Evolutionary conservation across 257 asterid species (phyloP), one percentile per base, ranked within the genome.

Genomic region (Cinchona pubescens): DNA sequence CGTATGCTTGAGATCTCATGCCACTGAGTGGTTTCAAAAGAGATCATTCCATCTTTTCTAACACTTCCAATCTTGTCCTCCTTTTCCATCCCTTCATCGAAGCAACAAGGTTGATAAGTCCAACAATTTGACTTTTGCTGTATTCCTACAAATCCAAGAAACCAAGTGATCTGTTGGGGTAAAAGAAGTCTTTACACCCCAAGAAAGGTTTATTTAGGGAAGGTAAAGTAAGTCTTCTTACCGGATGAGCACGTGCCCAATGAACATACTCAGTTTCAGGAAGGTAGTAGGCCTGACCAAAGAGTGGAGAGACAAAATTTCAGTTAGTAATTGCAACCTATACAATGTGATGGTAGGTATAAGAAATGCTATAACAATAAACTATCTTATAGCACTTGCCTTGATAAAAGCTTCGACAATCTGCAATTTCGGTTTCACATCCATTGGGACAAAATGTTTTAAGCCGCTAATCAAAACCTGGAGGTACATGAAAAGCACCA

Each of bases 191-290:
- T 34, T 4, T 4, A 34, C 25, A 29, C 63, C 34, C 38, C n/a
- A 30, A 37, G 14, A 69, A 19, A 46, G 42, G 30, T 56, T 30
- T 7, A 34, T 23, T 45, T 45, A 13, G 62, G 10, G 67, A 37
- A 14, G 16, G 34, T 9, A 35, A 19, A 49, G 51, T 67, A 19
- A 49, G 51, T 67, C 67, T 37, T 58, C 80, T 19, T 92, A 95
- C 99, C 81, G 96, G 98, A 84, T 95, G 99, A 79, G 89, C 89
- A 7, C 96, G 97, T 4, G 99, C 90, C 97, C 97, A 92, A 79
- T 92, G 99, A 38, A 91, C 93, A 76, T 86, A 95, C 78, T 95
- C 99, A 14, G 99, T 95, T 87, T 95, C 99, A 72, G 98, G 99
- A 82, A 95, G 98, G 82, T 92, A 95, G 87, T 88, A 95, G 40